These are phyloP conservation scores for Platanus orientalis DNA, from an alignment of 164 flowering plant genomes.

Conservation along the genomic window DNA sequence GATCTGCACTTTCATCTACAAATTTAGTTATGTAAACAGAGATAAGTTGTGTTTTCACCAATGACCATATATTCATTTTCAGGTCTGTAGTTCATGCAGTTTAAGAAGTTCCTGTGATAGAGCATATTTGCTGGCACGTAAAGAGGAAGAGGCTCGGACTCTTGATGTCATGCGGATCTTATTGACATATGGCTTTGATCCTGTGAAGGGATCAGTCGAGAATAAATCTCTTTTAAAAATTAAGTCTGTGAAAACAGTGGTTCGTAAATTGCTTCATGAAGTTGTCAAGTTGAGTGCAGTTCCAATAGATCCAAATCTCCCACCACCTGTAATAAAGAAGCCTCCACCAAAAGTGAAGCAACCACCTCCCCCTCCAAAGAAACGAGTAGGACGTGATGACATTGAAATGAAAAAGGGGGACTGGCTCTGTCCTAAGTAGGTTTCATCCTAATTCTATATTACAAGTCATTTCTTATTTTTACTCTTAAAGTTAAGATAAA, in stretches of 20 bases:
- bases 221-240: conserved; percentile 65
- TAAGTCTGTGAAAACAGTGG: conserved; percentile 73
- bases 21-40: not conserved
- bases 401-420: conserved; percentile 99
- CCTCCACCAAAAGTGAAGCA: conserved; percentile 97
- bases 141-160: conserved; percentile 95
- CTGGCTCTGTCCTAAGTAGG: conserved; percentile 97
- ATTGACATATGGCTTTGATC: conserved; percentile 80
- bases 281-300: conserved; percentile 88
- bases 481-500: not conserved
- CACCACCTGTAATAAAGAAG: conserved; percentile 81
- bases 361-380: conserved; percentile 94
- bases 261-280: conserved; percentile 85
- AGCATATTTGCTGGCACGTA: conserved; percentile 74
- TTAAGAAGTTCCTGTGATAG: conserved; percentile 80
- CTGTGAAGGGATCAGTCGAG: conserved; percentile 49
- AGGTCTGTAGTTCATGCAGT: conserved; percentile 99
- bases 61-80: conserved; percentile 19
- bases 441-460: conserved; percentile 1
- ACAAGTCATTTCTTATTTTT: not conserved
- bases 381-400: conserved; percentile 90
- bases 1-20: not conserved
- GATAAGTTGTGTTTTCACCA: not conserved
- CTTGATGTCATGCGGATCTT: conserved; percentile 81
- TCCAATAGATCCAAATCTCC: conserved; percentile 97